Evolutionary conservation across 345 rosid genomes (phyloP).

Genomic region (Bruguiera gymnorhiza): DNA sequence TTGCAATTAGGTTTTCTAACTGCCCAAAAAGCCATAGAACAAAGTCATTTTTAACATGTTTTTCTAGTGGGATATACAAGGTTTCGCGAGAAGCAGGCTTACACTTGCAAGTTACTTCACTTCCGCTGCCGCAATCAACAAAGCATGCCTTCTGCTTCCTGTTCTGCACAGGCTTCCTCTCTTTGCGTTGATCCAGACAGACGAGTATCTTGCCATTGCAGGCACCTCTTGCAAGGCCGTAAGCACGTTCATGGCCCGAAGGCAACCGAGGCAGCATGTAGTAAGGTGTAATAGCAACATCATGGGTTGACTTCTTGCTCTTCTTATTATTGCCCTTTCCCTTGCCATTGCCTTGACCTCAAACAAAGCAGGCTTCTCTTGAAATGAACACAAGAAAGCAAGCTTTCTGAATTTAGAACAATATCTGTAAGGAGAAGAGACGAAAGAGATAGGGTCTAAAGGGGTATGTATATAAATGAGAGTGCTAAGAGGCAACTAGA

Average conservation of each 20-base stretch:
- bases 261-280: conserved; percentile 21
- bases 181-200: conserved; percentile 66
- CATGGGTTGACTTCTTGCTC: conserved; percentile 25
- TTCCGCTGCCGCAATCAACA: conserved; percentile 71
- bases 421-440: not conserved
- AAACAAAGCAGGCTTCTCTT: conserved; percentile 17
- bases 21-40: conserved; percentile 16
- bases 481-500: not conserved
- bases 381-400: conserved; percentile 21
- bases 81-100: conserved; percentile 17
- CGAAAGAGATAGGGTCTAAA: not conserved
- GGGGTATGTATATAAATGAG: conserved; percentile 17
- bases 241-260: conserved; percentile 49
- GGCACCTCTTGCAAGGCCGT: conserved; percentile 53
- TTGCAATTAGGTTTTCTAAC: conserved; percentile 70
- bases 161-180: conserved; percentile 59
- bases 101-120: conserved; percentile 87
- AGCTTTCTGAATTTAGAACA: conserved; percentile 1
- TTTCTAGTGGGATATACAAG: no score
- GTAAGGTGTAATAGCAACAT: conserved; percentile 56
- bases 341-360: conserved; percentile 14
- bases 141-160: conserved; percentile 61
- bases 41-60: no score
- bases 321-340: not conserved
- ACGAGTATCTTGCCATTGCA: conserved; percentile 47